phyloP scores from a whole-genome alignment of 306 rosid genomes.

The Cucurbita maxima region DNA sequence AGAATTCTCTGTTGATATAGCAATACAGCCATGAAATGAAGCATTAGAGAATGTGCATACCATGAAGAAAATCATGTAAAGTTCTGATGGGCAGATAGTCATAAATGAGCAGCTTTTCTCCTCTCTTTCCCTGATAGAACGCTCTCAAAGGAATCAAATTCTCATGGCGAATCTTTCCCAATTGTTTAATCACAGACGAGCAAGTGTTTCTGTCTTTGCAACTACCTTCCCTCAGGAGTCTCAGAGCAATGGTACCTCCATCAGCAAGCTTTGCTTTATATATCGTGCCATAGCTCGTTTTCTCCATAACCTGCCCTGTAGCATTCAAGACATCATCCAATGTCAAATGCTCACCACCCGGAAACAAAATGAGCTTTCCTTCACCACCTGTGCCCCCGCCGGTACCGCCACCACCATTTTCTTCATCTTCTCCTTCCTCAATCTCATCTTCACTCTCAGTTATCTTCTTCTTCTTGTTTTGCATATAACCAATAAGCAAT shows the following conservation, averaged over 20 bases:
- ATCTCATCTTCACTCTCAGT: conserved; percentile 73
- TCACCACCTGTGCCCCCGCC: conserved; percentile 34
- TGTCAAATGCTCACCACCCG: conserved; percentile 87
- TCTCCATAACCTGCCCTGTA: conserved; percentile 93
- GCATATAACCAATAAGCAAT: conserved; percentile 67
- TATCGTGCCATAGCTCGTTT: conserved; percentile 85
- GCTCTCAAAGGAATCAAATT: conserved; percentile 93
- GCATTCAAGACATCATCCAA: conserved; percentile 94
- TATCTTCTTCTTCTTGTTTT: conserved; percentile 65
- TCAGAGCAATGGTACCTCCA: conserved; percentile 78
- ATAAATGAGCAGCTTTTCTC: conserved; percentile 90
- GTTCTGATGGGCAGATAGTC: conserved; percentile 60
- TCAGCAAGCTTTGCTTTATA: conserved; percentile 95
- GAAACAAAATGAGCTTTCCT: conserved; percentile 83
- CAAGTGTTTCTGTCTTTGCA: conserved; percentile 76
- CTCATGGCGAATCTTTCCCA: conserved; percentile 84
- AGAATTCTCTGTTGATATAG: background rate
- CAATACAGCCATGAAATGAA: background rate
- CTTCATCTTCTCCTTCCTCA: conserved; percentile 65
- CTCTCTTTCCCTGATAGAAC: conserved; percentile 92
- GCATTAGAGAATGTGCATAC: conserved; percentile 24
- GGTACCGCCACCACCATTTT: conserved; percentile 12
- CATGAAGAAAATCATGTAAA: conserved; percentile 77
- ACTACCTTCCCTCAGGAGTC: conserved; percentile 83
- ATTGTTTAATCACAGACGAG: conserved; percentile 57